A percentile compares a stretch with the other conserved stretches of the same genome.
Conservation (phyloP, 1,284 basidiomycete species). For the Tilletia setariae region DNA sequence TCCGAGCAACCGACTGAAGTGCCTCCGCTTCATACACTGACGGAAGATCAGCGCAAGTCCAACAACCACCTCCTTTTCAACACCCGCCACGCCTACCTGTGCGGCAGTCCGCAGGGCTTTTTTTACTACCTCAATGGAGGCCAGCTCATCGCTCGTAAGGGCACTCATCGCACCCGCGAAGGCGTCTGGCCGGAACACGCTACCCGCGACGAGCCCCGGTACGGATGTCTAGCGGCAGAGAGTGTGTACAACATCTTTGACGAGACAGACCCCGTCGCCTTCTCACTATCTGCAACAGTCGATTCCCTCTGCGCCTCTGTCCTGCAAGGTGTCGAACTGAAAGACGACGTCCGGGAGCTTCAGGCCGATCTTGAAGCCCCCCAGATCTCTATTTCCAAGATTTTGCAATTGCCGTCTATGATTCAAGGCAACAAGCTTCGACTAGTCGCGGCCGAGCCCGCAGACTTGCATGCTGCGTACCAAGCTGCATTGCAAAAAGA, state of each 20-base stretch:
- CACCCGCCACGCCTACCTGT: slow-evolving; percentile 41
- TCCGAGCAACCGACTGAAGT: slow-evolving; percentile 49
- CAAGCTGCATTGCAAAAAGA: background rate
- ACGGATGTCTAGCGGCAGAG: slow-evolving; percentile 40
- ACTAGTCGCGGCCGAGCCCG: background rate
- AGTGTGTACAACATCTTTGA: slow-evolving; percentile 52
- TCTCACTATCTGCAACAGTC: slow-evolving; percentile 53
- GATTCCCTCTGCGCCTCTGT: slow-evolving; percentile 53
- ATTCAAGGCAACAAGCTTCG: slow-evolving; percentile 3
- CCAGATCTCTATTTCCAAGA: slow-evolving; percentile 43
- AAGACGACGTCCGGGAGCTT: slow-evolving; percentile 48
- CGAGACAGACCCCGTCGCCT: slow-evolving; percentile 56
- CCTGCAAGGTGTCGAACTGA: slow-evolving; percentile 53
- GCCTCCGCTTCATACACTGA: slow-evolving; percentile 18
- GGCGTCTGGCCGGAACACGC: slow-evolving; percentile 29
- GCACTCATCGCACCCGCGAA: slow-evolving; percentile 29
- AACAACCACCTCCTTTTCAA: slow-evolving; percentile 39
- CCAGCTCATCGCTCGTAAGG: slow-evolving; percentile 51
- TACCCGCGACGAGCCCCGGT: slow-evolving; percentile 38
- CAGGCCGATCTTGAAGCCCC: slow-evolving; percentile 48
- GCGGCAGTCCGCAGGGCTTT: slow-evolving; percentile 48
- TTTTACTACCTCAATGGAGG: slow-evolving; percentile 51
- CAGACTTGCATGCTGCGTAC: background rate
- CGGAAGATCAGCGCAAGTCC: slow-evolving; percentile 23
- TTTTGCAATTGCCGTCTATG: slow-evolving; percentile 31